Evolutionary conservation across 2,329 filamentous ascomycete species (phyloP).

Genomic region (Cladosporium sp.): DNA sequence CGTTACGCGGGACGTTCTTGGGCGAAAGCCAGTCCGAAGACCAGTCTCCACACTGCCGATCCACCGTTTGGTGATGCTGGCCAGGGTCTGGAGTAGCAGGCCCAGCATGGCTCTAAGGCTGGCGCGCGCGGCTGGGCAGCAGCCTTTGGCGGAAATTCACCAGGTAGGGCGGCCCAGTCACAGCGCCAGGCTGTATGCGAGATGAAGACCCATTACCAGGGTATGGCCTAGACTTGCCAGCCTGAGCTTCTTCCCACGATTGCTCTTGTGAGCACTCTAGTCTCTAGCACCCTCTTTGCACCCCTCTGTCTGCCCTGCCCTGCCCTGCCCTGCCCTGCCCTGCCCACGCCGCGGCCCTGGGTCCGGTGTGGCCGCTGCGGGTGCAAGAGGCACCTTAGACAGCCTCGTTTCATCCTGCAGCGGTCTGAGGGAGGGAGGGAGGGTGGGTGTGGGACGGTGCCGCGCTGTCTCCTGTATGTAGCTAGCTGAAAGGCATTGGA

Average conservation of each 20-base stretch:
- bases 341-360: neutral
- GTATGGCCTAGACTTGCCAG: constrained; percentile 15
- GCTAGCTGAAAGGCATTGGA: neutral
- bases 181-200: constrained; percentile 14
- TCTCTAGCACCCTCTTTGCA: neutral
- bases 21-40: neutral
- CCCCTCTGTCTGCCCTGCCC: too few relatives aligned
- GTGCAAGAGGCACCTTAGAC: neutral
- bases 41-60: constrained; percentile 16
- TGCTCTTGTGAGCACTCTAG: neutral
- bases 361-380: constrained; percentile 1
- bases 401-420: constrained; percentile 7
- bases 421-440: neutral
- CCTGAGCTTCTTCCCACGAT: constrained; percentile 1
- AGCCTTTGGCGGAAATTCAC: constrained; percentile 14
- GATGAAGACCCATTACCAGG: constrained; percentile 14
- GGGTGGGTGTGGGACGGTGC: neutral
- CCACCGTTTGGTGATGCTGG: constrained; percentile 12
- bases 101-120: constrained; percentile 4
- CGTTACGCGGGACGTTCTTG: constrained; percentile 10
- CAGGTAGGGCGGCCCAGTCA: constrained; percentile 5
- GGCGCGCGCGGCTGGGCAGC: constrained; percentile 9
- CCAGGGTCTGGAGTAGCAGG: constrained; percentile 10
- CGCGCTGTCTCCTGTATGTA: neutral
- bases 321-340: neutral